Conservation (phyloP, 352 stramenopile genomes). For the Phytophthora fragariae region DNA sequence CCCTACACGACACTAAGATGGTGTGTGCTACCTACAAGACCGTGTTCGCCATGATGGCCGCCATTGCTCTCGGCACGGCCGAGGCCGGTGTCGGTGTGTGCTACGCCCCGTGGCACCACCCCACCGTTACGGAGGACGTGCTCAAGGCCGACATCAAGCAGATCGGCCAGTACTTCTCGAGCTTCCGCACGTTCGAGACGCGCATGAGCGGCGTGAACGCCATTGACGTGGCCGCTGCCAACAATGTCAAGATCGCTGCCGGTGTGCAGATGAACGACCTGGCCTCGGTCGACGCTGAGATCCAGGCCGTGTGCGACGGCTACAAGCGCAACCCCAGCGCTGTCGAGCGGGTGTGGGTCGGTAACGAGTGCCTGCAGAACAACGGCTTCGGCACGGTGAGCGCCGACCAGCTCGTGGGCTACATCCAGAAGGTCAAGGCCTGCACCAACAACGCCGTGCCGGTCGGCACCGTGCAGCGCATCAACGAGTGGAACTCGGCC, state of each 20-base stretch:
- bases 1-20: slow-evolving; percentile 31
- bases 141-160: slow-evolving; percentile 43
- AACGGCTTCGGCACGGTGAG: slow-evolving; percentile 49
- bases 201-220: slow-evolving; percentile 60
- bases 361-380: slow-evolving; percentile 80
- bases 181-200: slow-evolving; percentile 77
- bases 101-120: slow-evolving; percentile 74
- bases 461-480: slow-evolving; percentile 74
- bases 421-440: slow-evolving; percentile 67
- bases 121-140: slow-evolving; percentile 39
- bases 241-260: slow-evolving; percentile 61
- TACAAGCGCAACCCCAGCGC: slow-evolving; percentile 41
- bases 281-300: slow-evolving; percentile 48
- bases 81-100: slow-evolving; percentile 45
- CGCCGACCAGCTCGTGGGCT: slow-evolving; percentile 48
- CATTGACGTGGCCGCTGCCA: slow-evolving; percentile 48
- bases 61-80: slow-evolving; percentile 19
- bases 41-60: slow-evolving; percentile 44
- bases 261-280: slow-evolving; percentile 72
- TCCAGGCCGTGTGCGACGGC: slow-evolving; percentile 66
- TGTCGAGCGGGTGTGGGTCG: slow-evolving; percentile 72
- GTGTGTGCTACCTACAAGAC: slow-evolving; percentile 48
- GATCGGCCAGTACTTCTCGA: slow-evolving; percentile 57
- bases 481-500: slow-evolving; percentile 67
- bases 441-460: slow-evolving; percentile 50